phyloP scores from a whole-genome alignment of 805 yeast genomes.

The Hemisphaericaspora nanyangensis region DNA sequence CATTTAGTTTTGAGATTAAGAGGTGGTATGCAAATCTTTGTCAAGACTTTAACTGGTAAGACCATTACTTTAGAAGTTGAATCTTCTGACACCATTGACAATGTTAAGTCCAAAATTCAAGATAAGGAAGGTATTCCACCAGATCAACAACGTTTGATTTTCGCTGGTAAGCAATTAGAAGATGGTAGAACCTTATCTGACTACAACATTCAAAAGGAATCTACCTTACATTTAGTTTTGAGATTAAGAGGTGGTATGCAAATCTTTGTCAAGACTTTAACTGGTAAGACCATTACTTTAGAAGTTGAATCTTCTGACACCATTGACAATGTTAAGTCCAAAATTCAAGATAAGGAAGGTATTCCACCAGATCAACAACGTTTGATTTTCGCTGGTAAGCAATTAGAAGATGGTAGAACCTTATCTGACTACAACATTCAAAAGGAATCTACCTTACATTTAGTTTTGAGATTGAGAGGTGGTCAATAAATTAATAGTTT shows the following conservation, averaged over 20 bases:
- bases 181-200: slow-evolving; percentile 98
- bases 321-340: slow-evolving; percentile 93
- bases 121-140: slow-evolving; percentile 99
- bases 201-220: slow-evolving; percentile 99
- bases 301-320: slow-evolving; percentile 98
- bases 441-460: slow-evolving; percentile 94
- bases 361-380: slow-evolving; percentile 98
- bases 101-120: slow-evolving; percentile 97
- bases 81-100: slow-evolving; percentile 98
- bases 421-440: slow-evolving; percentile 97
- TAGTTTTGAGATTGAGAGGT: slow-evolving; percentile 97
- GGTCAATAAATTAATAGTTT: slow-evolving; percentile 61
- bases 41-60: slow-evolving; percentile 99
- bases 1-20: slow-evolving; percentile 96
- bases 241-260: slow-evolving; percentile 91
- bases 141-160: slow-evolving; percentile 98
- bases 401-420: slow-evolving; percentile 95
- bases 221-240: slow-evolving; percentile 91
- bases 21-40: slow-evolving; percentile 97
- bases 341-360: slow-evolving; percentile 97
- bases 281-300: slow-evolving; percentile 72
- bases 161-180: slow-evolving; percentile 99
- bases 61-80: slow-evolving; percentile 98
- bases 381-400: slow-evolving; percentile 96
- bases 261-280: slow-evolving; percentile 54